Percentiles rank a stretch among this genome's conserved stretches.
These are phyloP conservation scores for Leptomonas pyrrhocoris DNA, from an alignment of 208 protist genomes.

Conservation along the genomic window DNA sequence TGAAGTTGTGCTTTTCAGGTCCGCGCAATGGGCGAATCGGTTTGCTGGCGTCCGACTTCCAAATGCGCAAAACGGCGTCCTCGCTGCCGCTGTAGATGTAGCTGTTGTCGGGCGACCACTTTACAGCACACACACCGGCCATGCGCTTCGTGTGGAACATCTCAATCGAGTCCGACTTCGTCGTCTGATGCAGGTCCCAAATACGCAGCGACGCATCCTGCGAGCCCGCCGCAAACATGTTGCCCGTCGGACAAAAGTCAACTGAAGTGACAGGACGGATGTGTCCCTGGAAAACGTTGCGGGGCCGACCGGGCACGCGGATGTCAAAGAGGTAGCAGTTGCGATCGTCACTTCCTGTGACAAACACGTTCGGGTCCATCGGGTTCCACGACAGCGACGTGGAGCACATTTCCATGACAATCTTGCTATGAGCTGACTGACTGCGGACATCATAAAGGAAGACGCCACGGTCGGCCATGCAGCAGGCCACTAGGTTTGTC, in stretches of 20 bases:
- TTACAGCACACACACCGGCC: conserved; percentile 94
- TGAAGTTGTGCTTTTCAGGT: conserved; percentile 90
- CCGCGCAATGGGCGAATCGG: conserved; percentile 86
- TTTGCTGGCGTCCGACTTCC: conserved; percentile 95
- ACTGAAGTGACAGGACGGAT: conserved; percentile 94
- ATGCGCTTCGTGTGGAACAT: conserved; percentile 99
- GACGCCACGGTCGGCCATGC: conserved; percentile 93
- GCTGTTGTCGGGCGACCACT: conserved; percentile 93
- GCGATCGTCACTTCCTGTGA: conserved; percentile 96
- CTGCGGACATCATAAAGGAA: conserved; percentile 95
- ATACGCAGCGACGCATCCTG: conserved; percentile 97
- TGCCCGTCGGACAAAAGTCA: conserved; percentile 97
- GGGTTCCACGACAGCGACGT: conserved; percentile 97
- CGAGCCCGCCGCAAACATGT: conserved; percentile 94
- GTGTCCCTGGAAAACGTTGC: conserved; percentile 96
- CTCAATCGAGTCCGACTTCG: conserved; percentile 90
- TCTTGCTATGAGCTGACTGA: conserved; percentile 90
- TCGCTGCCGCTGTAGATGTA: conserved; percentile 97
- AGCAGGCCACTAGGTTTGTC: conserved; percentile 88
- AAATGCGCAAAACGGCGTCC: conserved; percentile 97
- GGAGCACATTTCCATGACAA: conserved; percentile 93
- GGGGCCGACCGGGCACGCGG: conserved; percentile 90
- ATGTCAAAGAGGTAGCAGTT: conserved; percentile 99
- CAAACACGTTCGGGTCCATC: conserved; percentile 98
- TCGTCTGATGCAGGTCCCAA: conserved; percentile 88